Conservation (phyloP, 2,329 filamentous ascomycete species). For the Bipolaris bicolor region DNA sequence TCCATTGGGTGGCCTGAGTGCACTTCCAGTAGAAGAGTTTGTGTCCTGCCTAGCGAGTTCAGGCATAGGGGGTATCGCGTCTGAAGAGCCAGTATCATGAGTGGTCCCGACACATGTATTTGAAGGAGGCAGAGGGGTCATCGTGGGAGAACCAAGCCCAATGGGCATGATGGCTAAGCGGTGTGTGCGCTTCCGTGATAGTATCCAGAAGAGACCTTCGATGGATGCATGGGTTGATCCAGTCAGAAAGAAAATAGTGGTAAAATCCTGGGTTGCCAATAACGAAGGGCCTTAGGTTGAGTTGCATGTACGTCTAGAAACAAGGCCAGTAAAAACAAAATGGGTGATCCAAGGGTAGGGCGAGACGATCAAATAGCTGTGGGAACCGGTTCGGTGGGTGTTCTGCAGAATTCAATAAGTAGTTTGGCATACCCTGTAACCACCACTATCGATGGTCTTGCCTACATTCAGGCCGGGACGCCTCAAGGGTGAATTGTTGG, state of each 20-base stretch:
- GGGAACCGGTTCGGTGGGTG: neutral
- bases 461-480: conserved; percentile 12
- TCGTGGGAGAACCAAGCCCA: neutral
- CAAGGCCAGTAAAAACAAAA: neutral
- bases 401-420: neutral
- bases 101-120: neutral
- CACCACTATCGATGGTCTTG: conserved; percentile 3
- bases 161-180: conserved; percentile 4
- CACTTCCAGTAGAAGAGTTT: conserved; percentile 28
- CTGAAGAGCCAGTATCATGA: neutral
- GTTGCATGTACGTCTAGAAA: neutral
- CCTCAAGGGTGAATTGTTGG: conserved; percentile 12
- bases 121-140: conserved; percentile 11
- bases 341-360: neutral
- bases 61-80: neutral
- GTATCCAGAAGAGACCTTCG: conserved; percentile 5
- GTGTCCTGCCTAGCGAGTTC: conserved; percentile 22
- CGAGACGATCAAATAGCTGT: neutral
- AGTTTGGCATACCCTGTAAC: neutral
- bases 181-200: conserved; percentile 9
- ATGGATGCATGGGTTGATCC: conserved; percentile 17
- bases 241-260: conserved; percentile 2
- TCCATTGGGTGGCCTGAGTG: conserved; percentile 23
- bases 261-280: neutral
- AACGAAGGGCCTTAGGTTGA: neutral